A percentile compares a stretch with the other conserved stretches of the same genome.
These are phyloP conservation scores for Rhynchosporium secalis DNA, from an alignment of 2,329 filamentous ascomycete genomes.

Conservation along the genomic window DNA sequence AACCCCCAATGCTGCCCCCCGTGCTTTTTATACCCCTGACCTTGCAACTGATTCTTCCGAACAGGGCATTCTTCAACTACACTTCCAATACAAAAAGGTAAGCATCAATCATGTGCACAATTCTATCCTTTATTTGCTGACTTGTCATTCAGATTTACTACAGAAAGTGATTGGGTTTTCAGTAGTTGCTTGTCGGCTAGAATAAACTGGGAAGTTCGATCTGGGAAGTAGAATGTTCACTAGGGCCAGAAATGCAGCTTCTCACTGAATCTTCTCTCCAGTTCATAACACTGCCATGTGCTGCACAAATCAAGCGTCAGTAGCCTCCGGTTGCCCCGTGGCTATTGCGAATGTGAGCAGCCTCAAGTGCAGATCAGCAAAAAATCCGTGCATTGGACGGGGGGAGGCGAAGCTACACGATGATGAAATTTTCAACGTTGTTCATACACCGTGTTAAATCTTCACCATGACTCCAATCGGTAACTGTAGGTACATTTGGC, in stretches of 20 bases:
- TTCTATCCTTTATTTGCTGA: constrained; percentile 28
- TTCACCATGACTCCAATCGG: not conserved
- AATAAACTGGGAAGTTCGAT: constrained; percentile 10
- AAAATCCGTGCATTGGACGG: constrained; percentile 1
- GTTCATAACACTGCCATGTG: constrained; percentile 29
- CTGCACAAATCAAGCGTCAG: constrained; percentile 26
- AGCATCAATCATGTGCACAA: constrained; percentile 25
- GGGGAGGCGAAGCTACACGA: not conserved
- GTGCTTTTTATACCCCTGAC: constrained; percentile 17
- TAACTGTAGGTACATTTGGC: not conserved
- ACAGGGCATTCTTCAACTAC: constrained; percentile 89
- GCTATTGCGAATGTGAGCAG: constrained; percentile 6
- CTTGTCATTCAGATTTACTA: constrained; percentile 51
- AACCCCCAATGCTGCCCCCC: not conserved
- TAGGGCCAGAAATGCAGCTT: constrained; percentile 27
- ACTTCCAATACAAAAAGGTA: constrained; percentile 99
- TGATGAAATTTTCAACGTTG: not conserved
- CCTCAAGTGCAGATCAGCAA: constrained; percentile 6
- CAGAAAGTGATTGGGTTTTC: constrained; percentile 48
- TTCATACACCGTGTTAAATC: constrained; percentile 2
- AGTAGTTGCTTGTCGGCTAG: constrained; percentile 16
- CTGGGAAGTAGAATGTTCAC: constrained; percentile 31
- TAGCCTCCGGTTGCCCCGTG: constrained; percentile 1
- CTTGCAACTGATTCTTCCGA: constrained; percentile 39
- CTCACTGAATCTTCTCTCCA: constrained; percentile 31